Conservation (phyloP, 2,329 filamentous ascomycete species). For the Ceratocystis variospora region DNA sequence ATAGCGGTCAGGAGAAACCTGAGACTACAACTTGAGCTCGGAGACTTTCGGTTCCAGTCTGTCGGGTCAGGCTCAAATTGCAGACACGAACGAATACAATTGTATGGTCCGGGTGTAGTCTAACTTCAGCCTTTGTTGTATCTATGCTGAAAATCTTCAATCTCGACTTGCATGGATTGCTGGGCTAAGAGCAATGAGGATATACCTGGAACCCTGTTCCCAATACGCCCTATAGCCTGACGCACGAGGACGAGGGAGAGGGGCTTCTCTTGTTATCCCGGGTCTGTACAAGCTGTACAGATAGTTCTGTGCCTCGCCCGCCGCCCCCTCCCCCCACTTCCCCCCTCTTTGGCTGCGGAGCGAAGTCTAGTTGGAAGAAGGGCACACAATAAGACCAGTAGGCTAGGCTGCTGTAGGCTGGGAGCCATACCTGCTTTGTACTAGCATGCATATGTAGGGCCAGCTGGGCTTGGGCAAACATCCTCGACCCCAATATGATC, state of each 20-base stretch:
- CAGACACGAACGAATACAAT: not conserved
- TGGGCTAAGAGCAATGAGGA: not conserved
- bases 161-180: not conserved
- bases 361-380: too few species aligned
- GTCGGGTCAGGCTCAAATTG: not conserved
- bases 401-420: too few species aligned
- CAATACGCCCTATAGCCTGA: not conserved
- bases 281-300: not conserved
- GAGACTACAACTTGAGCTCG: constrained; percentile 4
- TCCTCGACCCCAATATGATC: not conserved
- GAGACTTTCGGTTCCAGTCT: constrained; percentile 8
- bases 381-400: too few species aligned
- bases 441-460: too few species aligned
- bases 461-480: too few species aligned
- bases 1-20: not conserved
- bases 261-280: not conserved
- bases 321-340: too few species aligned
- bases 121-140: not conserved
- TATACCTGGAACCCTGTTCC: not conserved
- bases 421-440: too few species aligned
- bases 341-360: too few species aligned
- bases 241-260: not conserved
- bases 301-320: not conserved
- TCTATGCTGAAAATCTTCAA: not conserved
- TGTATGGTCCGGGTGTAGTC: not conserved